Percentiles rank a stretch among this genome's conserved stretches.
Conservation (phyloP, 2,329 filamentous ascomycete species). For the Colletotrichum sojae region DNA sequence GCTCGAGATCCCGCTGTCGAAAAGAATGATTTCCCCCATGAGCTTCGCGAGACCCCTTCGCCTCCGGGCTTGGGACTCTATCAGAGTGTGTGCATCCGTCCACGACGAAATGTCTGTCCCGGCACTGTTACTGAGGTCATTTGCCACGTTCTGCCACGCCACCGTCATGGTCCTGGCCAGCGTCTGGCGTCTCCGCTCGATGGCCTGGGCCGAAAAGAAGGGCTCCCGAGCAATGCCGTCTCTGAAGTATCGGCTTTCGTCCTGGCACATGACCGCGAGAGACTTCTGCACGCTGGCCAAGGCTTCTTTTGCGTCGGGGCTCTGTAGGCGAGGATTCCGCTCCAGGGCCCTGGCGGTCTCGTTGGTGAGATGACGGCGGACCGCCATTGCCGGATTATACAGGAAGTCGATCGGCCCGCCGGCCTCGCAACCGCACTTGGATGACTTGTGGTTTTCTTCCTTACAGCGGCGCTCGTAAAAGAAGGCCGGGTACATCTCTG, state of each 20-base stretch:
- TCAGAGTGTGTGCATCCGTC: constrained; percentile 25
- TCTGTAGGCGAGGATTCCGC: constrained; percentile 6
- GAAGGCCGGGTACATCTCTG: constrained; percentile 19
- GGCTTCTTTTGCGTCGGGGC: not conserved
- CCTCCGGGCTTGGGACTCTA: not conserved
- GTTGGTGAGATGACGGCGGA: constrained; percentile 28
- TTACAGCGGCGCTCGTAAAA: constrained; percentile 39
- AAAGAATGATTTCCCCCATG: constrained; percentile 27
- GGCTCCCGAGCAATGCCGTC: constrained; percentile 30
- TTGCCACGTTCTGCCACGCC: not conserved
- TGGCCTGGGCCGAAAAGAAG: constrained; percentile 20
- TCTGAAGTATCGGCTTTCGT: constrained; percentile 23
- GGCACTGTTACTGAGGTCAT: constrained; percentile 8
- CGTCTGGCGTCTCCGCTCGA: constrained; percentile 15
- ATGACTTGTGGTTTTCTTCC: constrained; percentile 27
- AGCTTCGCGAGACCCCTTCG: constrained; percentile 22
- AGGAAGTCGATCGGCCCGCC: constrained; percentile 28
- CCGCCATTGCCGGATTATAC: constrained; percentile 39
- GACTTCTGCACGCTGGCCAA: constrained; percentile 14
- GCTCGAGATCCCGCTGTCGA: constrained; percentile 32
- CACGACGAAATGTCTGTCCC: not conserved
- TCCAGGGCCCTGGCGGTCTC: constrained; percentile 2
- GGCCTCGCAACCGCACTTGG: constrained; percentile 36
- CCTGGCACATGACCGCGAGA: constrained; percentile 10
- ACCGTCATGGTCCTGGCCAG: not conserved